phyloP scores from a whole-genome alignment of 371 early-diverging fungal genomes.

The Dinochytrium kinnereticum region DNA sequence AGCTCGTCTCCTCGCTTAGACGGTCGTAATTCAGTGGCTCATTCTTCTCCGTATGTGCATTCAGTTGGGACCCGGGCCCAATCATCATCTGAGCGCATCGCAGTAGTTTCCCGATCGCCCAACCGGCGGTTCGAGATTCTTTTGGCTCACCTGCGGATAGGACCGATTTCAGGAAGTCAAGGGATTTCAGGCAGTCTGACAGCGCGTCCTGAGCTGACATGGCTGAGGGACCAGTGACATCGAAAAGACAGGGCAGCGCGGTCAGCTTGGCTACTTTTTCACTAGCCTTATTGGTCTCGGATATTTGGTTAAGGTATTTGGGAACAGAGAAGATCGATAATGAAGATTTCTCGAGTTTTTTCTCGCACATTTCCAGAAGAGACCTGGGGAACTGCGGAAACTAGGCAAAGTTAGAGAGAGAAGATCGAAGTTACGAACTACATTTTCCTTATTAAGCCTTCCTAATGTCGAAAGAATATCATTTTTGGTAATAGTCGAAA shows the following conservation, averaged over 20 bases:
- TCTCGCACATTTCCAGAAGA: background rate
- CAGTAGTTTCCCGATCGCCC: background rate
- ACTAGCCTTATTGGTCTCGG: background rate
- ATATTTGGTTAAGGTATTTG: background rate
- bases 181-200: background rate
- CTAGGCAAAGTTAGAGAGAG: background rate
- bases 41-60: background rate
- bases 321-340: background rate
- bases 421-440: too few relatives aligned
- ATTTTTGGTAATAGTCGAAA: too few relatives aligned
- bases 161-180: background rate
- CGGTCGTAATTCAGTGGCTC: background rate
- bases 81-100: background rate
- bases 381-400: background rate
- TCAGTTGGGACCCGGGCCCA: background rate
- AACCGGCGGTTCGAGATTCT: background rate
- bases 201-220: background rate
- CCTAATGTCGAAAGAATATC: too few relatives aligned
- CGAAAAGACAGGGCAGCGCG: background rate
- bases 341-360: background rate
- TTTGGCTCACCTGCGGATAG: background rate
- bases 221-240: background rate
- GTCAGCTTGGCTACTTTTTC: background rate
- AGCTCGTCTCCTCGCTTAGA: background rate
- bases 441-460: too few relatives aligned